Evolutionary conservation across 2,329 filamentous ascomycete species (phyloP), one percentile per base, ranked within the genome.

Genomic region (Diplocarpon rosae): DNA sequence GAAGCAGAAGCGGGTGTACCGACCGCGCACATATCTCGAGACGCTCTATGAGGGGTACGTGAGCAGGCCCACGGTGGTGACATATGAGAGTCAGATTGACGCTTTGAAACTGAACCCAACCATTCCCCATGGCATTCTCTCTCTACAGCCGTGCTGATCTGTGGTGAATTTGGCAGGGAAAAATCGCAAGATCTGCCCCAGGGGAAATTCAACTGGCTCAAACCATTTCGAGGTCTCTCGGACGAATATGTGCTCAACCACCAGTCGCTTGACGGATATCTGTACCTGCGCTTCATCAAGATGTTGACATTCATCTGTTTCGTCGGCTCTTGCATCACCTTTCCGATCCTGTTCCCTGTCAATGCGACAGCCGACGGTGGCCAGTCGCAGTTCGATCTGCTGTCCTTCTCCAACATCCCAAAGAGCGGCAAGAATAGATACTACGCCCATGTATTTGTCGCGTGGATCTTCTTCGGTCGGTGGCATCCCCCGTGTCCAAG

Each of bases 221-320:
- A 65, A 13, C 66, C 72, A 10, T 84, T 85, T 64, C 80, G 76
- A 67, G 72, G 71, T 52, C 70, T 75, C 24, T 72, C 73, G 1
- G 89, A 96, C 60, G 78, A 80, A 42, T 86, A 85, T 59, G 77
- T 89, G 15, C 75, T 96, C 20, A 84, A 90, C 55, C 87, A 95
- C 67, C 85, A 90, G 61, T 92, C 87, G 0, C 75, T 96, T 48
- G 90, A 96, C 62, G 84, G 84, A 30, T 96, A 90, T 63, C 78
- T 96, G 42, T 87, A 93, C 62, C 71, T 96, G 17, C 86, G 90
- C 29, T 94, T 89, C 58, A 67, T 96, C 52, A 86, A 88, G 60
- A 81, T 92, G 40, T 67, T 83, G 32, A 76, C 80, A 42, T 70
- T 83, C 49, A 83, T 93, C 53, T 89, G 83, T 63, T 75, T 95